Conservation (phyloP, 164 flowering plant species). For the Litsea cubeba region DNA sequence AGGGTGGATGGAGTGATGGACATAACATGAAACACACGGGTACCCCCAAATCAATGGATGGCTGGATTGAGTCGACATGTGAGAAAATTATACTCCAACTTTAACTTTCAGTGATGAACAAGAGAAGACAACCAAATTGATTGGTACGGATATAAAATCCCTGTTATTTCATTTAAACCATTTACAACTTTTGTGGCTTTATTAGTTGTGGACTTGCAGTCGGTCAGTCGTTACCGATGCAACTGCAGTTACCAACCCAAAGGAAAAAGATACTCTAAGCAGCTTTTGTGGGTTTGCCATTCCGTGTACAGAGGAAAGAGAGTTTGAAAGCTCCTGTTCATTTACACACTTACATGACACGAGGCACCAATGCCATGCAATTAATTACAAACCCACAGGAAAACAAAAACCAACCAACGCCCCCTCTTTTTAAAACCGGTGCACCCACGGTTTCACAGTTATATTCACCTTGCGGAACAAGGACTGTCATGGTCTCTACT, state of each 20-base stretch:
- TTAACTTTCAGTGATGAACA: background rate
- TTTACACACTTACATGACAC: background rate
- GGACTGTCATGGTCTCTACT: background rate
- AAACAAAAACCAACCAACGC: background rate
- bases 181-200: background rate
- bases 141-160: background rate
- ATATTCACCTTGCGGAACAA: background rate
- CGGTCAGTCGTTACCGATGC: constrained; percentile 1
- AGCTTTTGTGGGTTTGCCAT: background rate
- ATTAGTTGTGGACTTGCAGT: background rate
- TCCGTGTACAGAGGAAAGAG: no score
- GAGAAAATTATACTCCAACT: no score
- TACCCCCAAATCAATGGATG: no score
- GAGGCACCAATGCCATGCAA: background rate
- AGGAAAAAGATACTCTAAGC: background rate
- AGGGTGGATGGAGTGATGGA: no score
- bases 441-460: background rate
- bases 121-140: background rate
- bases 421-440: background rate
- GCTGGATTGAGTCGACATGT: no score
- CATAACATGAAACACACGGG: no score
- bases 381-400: background rate
- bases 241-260: background rate
- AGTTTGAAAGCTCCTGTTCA: background rate
- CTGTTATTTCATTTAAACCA: background rate